A percentile compares a stretch with the other conserved stretches of the same genome.
phyloP scores from a whole-genome alignment of 2,329 filamentous ascomycete species.

The Claviceps purpurea region DNA sequence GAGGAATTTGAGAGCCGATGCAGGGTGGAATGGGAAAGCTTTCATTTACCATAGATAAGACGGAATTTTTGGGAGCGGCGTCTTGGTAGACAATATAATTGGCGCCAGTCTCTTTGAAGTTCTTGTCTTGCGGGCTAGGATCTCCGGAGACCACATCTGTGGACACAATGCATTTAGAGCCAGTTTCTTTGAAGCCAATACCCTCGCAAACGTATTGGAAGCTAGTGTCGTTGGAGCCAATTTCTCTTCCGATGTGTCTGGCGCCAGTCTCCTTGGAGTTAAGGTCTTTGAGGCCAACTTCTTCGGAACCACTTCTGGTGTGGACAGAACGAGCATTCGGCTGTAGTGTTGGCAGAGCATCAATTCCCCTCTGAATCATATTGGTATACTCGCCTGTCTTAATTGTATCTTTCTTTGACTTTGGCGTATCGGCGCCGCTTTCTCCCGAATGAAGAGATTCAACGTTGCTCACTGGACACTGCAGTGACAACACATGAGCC shows the following conservation, averaged over 20 bases:
- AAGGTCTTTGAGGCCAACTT: no score
- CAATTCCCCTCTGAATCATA: not conserved
- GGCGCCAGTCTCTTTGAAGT: no score
- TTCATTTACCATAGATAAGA: not conserved
- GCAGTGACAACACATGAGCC: conserved; percentile 34
- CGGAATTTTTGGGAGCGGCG: not conserved
- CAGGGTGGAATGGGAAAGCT: not conserved
- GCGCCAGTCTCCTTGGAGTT: no score
- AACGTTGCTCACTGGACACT: conserved; percentile 16
- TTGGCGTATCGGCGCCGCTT: conserved; percentile 3
- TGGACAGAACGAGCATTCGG: not conserved
- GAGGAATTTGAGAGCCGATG: not conserved
- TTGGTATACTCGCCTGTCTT: not conserved
- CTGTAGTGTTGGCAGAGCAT: not conserved
- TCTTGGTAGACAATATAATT: no score
- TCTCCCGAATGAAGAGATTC: conserved; percentile 6
- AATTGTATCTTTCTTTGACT: not conserved
- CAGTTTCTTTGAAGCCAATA: no score
- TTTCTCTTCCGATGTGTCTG: no score
- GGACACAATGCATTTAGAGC: no score
- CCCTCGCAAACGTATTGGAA: no score
- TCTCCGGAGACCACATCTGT: no score
- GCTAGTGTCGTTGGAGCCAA: no score
- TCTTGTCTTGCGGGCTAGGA: no score
- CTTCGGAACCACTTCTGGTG: not conserved